phyloP scores from a whole-genome alignment of 257 asterid species.

The Nicotiana attenuata region DNA sequence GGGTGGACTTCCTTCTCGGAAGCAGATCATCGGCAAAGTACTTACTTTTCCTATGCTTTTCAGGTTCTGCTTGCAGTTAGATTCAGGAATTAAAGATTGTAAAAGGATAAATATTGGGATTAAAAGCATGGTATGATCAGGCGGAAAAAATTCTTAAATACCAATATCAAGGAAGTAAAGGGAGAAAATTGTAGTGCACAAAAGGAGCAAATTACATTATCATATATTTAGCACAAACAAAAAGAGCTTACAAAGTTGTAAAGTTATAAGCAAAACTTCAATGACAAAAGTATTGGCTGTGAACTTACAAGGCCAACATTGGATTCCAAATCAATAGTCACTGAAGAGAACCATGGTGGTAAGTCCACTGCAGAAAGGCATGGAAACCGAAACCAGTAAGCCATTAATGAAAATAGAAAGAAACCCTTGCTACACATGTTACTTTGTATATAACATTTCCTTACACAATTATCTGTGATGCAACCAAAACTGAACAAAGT shows the following conservation, averaged over 20 bases:
- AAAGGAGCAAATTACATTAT: background rate
- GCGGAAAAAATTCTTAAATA: background rate
- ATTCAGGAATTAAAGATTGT: constrained; percentile 5
- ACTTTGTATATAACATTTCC: background rate
- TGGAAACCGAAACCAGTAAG: constrained; percentile 7
- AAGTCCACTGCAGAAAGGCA: constrained; percentile 67
- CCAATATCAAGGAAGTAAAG: background rate
- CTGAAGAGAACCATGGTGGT: constrained; percentile 85
- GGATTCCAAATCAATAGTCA: constrained; percentile 67
- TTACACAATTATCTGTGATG: background rate
- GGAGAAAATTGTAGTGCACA: background rate
- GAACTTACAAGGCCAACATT: constrained; percentile 65
- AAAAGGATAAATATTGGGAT: constrained; percentile 1
- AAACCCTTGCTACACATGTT: background rate
- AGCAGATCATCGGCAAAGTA: constrained; percentile 72
- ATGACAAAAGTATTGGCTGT: constrained; percentile 6
- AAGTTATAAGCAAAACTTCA: constrained; percentile 1
- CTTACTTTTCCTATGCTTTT: constrained; percentile 32
- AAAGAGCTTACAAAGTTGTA: constrained; percentile 4
- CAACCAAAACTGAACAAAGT: background rate
- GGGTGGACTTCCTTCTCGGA: constrained; percentile 96
- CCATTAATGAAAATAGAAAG: background rate
- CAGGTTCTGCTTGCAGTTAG: constrained; percentile 43
- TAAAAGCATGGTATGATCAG: background rate
- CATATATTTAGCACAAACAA: background rate